These are phyloP conservation scores for Misopates orontium DNA, from an alignment of 257 asterid genomes.

Conservation along the genomic window DNA sequence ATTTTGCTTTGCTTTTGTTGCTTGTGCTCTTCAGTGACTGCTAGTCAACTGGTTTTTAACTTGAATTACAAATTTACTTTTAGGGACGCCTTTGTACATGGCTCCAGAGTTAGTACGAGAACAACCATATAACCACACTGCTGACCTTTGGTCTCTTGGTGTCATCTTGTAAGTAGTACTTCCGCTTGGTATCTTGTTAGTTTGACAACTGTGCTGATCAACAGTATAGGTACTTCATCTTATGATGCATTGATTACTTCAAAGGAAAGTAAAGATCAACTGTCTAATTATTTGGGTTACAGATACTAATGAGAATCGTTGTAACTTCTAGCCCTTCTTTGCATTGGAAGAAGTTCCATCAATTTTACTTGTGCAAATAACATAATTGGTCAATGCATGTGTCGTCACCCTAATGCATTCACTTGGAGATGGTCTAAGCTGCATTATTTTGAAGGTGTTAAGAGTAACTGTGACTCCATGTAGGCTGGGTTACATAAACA, in stretches of 20 bases:
- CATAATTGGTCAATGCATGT: constrained; percentile 1
- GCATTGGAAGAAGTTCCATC: not conserved
- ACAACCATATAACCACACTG: constrained; percentile 99
- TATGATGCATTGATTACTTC: not conserved
- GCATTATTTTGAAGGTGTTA: not conserved
- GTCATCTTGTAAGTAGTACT: constrained; percentile 78
- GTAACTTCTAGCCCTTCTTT: constrained; percentile 10
- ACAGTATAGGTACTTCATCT: not conserved
- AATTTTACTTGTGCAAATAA: constrained; percentile 8
- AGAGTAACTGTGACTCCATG: not conserved
- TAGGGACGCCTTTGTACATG: constrained; percentile 99
- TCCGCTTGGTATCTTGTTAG: constrained; percentile 4
- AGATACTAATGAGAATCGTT: constrained; percentile 12
- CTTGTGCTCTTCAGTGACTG: constrained; percentile 14
- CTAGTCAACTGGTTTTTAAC: constrained; percentile 28
- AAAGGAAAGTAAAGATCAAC: not conserved
- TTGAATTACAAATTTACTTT: constrained; percentile 23
- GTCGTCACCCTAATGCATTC: constrained; percentile 16
- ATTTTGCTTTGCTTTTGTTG: constrained; percentile 20
- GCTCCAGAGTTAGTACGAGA: constrained; percentile 99
- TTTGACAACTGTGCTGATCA: constrained; percentile 5
- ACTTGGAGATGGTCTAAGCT: constrained; percentile 24
- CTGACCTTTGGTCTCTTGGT: constrained; percentile 99
- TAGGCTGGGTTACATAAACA: no score
- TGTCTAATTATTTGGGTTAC: constrained; percentile 2